Evolutionary conservation across 305 asterid genomes (phyloP).

Genomic region (Fraxinus sp.): DNA sequence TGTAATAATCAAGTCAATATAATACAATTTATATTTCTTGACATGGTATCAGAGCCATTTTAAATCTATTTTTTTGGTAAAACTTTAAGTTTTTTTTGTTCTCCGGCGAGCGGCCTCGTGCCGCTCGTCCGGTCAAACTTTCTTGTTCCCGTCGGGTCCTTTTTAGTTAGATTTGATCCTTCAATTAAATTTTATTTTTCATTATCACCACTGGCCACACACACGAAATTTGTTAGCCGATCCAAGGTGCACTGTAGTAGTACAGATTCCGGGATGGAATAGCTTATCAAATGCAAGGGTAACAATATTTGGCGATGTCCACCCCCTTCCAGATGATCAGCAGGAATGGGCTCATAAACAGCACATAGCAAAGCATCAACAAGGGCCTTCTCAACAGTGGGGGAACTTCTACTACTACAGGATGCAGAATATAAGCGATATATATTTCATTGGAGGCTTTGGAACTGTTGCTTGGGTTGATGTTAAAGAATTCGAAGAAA

Average conservation of each 20-base stretch:
- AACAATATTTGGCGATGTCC: slow-evolving; percentile 88
- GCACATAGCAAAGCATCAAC: slow-evolving; percentile 90
- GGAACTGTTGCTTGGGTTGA: slow-evolving; percentile 98
- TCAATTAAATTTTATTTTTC: too few relatives aligned
- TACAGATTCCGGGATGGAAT: slow-evolving; percentile 99
- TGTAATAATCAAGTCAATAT: too few relatives aligned
- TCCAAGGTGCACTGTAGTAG: slow-evolving; percentile 86
- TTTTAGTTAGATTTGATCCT: too few relatives aligned
- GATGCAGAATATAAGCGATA: slow-evolving; percentile 95
- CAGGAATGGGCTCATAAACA: slow-evolving; percentile 98
- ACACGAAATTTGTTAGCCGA: slow-evolving; percentile 94
- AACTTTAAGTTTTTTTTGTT: too few relatives aligned
- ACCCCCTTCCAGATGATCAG: slow-evolving; percentile 84
- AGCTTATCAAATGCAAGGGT: slow-evolving; percentile 98
- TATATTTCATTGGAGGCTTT: slow-evolving; percentile 95
- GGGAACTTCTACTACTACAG: slow-evolving; percentile 90
- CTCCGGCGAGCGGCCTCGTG: too few relatives aligned
- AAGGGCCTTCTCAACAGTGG: slow-evolving; percentile 99
- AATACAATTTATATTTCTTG: too few relatives aligned
- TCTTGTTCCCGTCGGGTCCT: too few relatives aligned
- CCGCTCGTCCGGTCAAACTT: too few relatives aligned
- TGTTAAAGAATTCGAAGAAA: slow-evolving; percentile 77
- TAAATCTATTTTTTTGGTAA: too few relatives aligned
- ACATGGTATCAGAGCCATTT: too few relatives aligned
- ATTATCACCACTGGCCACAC: slow-evolving; percentile 93